Conservation (phyloP, 371 early-diverging fungal species). For the Rhizopus arrhizus region DNA sequence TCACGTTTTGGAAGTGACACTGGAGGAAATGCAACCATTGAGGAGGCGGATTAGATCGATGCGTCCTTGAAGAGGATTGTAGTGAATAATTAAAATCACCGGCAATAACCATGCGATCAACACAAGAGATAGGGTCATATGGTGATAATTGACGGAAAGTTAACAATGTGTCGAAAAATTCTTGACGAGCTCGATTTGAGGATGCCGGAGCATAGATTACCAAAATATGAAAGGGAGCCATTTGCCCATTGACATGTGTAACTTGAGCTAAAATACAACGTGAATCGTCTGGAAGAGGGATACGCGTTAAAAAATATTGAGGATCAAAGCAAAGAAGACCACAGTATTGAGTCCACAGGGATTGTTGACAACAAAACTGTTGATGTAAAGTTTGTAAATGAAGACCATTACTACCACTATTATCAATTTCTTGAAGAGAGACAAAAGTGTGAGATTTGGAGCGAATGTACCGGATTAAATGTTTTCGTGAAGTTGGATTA, state of each 20-base stretch:
- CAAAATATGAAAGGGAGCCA: constrained; percentile 6
- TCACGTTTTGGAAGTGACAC: neutral
- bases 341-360: constrained; percentile 13
- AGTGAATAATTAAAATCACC: neutral
- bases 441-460: constrained; percentile 1
- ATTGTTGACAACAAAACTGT: neutral
- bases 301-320: neutral
- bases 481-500: neutral
- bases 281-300: neutral
- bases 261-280: neutral
- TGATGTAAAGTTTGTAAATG: neutral
- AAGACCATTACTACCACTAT: neutral
- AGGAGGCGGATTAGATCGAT: too few species aligned
- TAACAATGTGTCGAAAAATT: too few species aligned
- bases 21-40: neutral
- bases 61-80: neutral
- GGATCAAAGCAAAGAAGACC: constrained; percentile 14
- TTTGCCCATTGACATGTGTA: neutral
- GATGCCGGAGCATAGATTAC: constrained; percentile 10
- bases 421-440: constrained; percentile 11
- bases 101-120: neutral
- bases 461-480: constrained; percentile 14
- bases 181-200: neutral
- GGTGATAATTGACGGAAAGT: neutral
- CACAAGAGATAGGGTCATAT: neutral